Evolutionary conservation across 1,139 yeast genomes (phyloP).

Genomic region (Geotrichum restrictum): DNA sequence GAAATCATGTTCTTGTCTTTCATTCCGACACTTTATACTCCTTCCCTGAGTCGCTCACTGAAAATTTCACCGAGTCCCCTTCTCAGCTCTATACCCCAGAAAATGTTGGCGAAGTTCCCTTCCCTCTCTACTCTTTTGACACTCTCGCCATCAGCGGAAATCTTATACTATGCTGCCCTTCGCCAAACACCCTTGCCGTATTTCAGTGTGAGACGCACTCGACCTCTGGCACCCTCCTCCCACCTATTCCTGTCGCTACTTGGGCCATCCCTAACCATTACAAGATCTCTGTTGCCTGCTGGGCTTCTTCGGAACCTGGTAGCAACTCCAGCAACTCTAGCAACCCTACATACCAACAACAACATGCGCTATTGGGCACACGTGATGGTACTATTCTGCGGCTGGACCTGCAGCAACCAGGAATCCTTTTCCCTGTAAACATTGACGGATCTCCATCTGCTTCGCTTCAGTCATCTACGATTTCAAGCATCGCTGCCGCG

Average conservation of each 20-base stretch:
- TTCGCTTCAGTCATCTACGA: slow-evolving; percentile 9
- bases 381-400: slow-evolving; percentile 20
- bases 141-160: slow-evolving; percentile 5
- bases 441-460: neutral
- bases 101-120: slow-evolving; percentile 2
- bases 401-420: slow-evolving; percentile 14
- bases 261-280: slow-evolving; percentile 10
- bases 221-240: neutral
- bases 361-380: slow-evolving; percentile 16
- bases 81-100: neutral
- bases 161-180: slow-evolving; percentile 16
- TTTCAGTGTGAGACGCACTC: slow-evolving; percentile 9
- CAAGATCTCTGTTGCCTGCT: slow-evolving; percentile 20
- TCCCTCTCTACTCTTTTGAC: slow-evolving; percentile 15
- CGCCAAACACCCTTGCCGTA: slow-evolving; percentile 11
- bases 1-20: slow-evolving; percentile 4
- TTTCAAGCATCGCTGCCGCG: slow-evolving; percentile 19
- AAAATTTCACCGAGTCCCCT: neutral
- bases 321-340: neutral
- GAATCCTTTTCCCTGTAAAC: neutral
- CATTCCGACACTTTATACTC: slow-evolving; percentile 9
- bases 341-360: neutral
- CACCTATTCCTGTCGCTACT: slow-evolving; percentile 7
- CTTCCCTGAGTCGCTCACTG: slow-evolving; percentile 5
- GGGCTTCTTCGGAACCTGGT: slow-evolving; percentile 6